Evolutionary conservation across 768 basidiomycete genomes (phyloP), one percentile per base, ranked within the genome.

Genomic region (Podaxis sp.): DNA sequence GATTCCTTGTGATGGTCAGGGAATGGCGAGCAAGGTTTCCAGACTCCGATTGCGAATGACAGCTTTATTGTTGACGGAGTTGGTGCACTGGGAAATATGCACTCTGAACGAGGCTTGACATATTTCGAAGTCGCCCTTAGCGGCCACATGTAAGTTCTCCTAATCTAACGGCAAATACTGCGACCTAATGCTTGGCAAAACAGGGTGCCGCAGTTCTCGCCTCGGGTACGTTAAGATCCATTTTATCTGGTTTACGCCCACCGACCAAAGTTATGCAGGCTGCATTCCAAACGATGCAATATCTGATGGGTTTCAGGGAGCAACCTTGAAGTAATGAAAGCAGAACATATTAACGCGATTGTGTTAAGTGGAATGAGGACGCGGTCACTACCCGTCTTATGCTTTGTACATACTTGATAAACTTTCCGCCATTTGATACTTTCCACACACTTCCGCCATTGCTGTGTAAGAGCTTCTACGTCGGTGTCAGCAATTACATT

Each of bases 11-110:
- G 21, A 48, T 23, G 21, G 23, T 48, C 47, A 61, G 59, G 59
- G 89, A 76, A 75, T 61, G 86, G 87, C 0, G 36, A 74, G 59
- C 89, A 91, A 74, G 89, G 89, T 0, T 91, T 91, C 82, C 88
- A 86, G 63, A 84, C 79, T 0, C 87, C 87, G 4, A 88, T 89
- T 50, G 67, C 71, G 11, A 73, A 81, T 32, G 88, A 90, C 63
- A 86, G 82, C 62, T 87, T 91, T 74, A 69, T 89, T 58, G 82
- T 91, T 55, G 87, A 89, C 58, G 87, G 84, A 16, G 77, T 90
- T 47, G 89, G 89, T 27, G 79, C 89, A 2, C 75, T 85, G 27
- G 90, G 89, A 0, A 87, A 73, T 1, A 74, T 81, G 61, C 89
- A 90, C 61, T 74, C 77, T 14, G 90, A 91, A 67, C 83, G 89